phyloP scores from a whole-genome alignment of 192 early-diverging fungal species.

The Coemansia sp. region DNA sequence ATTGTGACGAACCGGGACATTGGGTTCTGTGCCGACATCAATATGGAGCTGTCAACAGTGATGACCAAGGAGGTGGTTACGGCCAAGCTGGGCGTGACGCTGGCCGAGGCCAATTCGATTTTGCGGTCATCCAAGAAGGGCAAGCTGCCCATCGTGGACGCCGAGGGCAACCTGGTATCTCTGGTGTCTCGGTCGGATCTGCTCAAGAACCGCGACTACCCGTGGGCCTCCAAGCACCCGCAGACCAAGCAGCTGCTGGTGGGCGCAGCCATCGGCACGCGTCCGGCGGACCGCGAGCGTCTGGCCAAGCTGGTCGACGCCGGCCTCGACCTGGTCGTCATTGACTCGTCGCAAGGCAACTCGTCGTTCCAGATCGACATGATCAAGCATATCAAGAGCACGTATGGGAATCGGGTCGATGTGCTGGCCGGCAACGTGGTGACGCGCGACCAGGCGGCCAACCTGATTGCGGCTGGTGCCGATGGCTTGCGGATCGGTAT shows the following conservation, averaged over 20 bases:
- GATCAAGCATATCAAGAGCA: conserved; percentile 89
- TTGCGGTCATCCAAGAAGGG: conserved; percentile 89
- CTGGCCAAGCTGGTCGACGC: conserved; percentile 84
- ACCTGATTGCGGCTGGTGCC: conserved; percentile 88
- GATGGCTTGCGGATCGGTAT: conserved; percentile 95
- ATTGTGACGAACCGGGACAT: conserved; percentile 97
- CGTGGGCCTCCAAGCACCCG: conserved; percentile 80
- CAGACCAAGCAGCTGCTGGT: conserved; percentile 87
- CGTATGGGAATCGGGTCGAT: conserved; percentile 70
- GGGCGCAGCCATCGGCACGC: conserved; percentile 91
- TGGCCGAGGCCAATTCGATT: conserved; percentile 86
- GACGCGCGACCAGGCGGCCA: conserved; percentile 89
- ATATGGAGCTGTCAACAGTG: conserved; percentile 64
- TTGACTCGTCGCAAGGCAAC: conserved; percentile 97
- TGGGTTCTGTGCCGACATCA: conserved; percentile 79
- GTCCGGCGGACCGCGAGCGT: conserved; percentile 81
- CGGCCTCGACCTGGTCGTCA: conserved; percentile 92
- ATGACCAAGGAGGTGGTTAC: conserved; percentile 91
- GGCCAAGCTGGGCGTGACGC: conserved; percentile 83
- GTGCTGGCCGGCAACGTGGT: conserved; percentile 98
- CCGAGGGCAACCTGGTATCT: conserved; percentile 76
- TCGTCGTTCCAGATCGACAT: conserved; percentile 92
- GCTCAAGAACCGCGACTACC: conserved; percentile 95
- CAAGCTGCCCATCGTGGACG: conserved; percentile 94
- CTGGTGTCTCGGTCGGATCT: conserved; percentile 92